phyloP scores from a whole-genome alignment of 495 filamentous ascomycete genomes.

The Margaritispora aquatica region DNA sequence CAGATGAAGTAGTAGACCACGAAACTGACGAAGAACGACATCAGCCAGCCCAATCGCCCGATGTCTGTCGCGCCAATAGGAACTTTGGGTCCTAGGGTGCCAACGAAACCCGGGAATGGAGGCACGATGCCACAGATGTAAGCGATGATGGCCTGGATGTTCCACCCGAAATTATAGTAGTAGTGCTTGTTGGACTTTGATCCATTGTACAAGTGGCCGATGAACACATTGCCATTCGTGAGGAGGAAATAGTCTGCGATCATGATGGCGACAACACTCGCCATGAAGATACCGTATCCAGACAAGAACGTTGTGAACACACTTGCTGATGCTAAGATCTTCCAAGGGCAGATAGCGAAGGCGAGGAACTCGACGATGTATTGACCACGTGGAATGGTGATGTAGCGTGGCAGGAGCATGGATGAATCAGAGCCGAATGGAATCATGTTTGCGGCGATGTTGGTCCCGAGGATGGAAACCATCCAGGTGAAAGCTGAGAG shows the following conservation, averaged over 20 bases:
- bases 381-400: constrained; percentile 34
- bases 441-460: constrained; percentile 34
- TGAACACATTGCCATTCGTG: constrained; percentile 30
- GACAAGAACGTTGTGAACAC: constrained; percentile 29
- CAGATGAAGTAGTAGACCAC: constrained; percentile 34
- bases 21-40: constrained; percentile 32
- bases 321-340: constrained; percentile 25
- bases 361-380: constrained; percentile 29
- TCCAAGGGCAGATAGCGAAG: constrained; percentile 30
- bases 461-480: constrained; percentile 28
- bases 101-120: constrained; percentile 29
- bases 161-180: constrained; percentile 27
- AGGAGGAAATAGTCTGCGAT: constrained; percentile 28
- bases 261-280: constrained; percentile 29
- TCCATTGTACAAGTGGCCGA: constrained; percentile 29
- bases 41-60: constrained; percentile 33
- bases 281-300: constrained; percentile 34
- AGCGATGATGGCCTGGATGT: constrained; percentile 27
- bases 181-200: constrained; percentile 26
- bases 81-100: constrained; percentile 28
- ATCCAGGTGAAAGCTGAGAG: constrained; percentile 29
- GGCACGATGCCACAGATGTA: constrained; percentile 27
- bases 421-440: constrained; percentile 36
- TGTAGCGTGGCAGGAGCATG: constrained; percentile 31
- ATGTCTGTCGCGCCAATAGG: constrained; percentile 27